Percentiles rank a stretch among this genome's conserved stretches.
Conservation (phyloP, 1,284 basidiomycete genomes). For the Xanthoconium separans region DNA sequence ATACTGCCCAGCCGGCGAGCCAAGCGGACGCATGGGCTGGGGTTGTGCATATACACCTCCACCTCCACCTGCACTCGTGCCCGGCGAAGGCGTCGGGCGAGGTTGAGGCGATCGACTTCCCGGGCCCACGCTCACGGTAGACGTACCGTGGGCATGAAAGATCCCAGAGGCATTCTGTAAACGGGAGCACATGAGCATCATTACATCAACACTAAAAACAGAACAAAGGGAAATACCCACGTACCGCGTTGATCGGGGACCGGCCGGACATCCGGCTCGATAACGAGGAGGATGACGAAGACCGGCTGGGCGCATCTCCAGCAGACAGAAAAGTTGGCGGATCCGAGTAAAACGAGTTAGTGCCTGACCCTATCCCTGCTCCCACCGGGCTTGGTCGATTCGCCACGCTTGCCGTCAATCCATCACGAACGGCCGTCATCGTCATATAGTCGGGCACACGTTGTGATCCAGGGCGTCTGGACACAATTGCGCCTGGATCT, state of each 20-base stretch:
- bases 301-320: slow-evolving; percentile 30
- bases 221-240: slow-evolving; percentile 2
- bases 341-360: slow-evolving; percentile 24
- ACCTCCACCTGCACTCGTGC: background rate
- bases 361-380: slow-evolving; percentile 7
- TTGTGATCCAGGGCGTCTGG: slow-evolving; percentile 17
- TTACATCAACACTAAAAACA: slow-evolving; percentile 1
- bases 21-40: slow-evolving; percentile 22
- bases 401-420: slow-evolving; percentile 23
- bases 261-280: slow-evolving; percentile 34
- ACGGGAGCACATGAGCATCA: slow-evolving; percentile 6
- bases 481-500: slow-evolving; percentile 8
- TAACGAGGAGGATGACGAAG: slow-evolving; percentile 34
- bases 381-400: slow-evolving; percentile 18
- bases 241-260: slow-evolving; percentile 31
- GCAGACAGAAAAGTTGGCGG: slow-evolving; percentile 21
- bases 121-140: slow-evolving; percentile 7
- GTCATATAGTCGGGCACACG: slow-evolving; percentile 35
- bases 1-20: slow-evolving; percentile 17
- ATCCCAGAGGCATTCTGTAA: slow-evolving; percentile 22
- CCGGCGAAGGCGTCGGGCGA: slow-evolving; percentile 14
- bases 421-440: slow-evolving; percentile 32
- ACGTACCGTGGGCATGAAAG: slow-evolving; percentile 19
- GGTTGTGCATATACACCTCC: slow-evolving; percentile 23
- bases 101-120: slow-evolving; percentile 20